Evolutionary conservation across 139 green algal species (phyloP), one percentile per base, ranked within the genome.

Genomic region (Chloropicon primus): DNA sequence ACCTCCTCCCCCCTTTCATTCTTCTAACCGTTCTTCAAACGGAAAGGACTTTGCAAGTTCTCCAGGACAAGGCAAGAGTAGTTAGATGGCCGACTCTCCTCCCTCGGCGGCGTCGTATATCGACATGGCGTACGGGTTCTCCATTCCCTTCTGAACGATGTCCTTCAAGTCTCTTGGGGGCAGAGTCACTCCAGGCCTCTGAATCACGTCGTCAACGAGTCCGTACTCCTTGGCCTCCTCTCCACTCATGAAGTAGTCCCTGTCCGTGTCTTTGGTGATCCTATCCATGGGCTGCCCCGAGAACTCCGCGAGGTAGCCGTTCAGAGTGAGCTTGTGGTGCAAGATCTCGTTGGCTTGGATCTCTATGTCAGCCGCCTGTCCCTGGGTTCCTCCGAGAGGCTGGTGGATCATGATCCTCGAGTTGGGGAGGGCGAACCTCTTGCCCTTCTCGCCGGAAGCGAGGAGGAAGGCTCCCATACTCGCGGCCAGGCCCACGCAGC

Each of bases 331-430:
- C 87, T 99, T 99, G 90, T 99, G 96, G 85, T 99, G 96, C 87
- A 99, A 82, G 80, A 99, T 99, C 87, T 99, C 96, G 79, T 99
- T 99, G 21, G 96, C 96, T 87, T 97, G 84, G 82, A 99, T 99
- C 87, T 99, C 96, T 82, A 99, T 98, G 81, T 99, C 95, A 27
- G 94, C 97, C 28, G 96, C 96, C 89, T 99, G 96, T 28, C 96
- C 96, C 88, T 97, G 93, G 1, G 96, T 94, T 26, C 96, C 96
- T 85, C 96, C 96, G 76, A 99, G 86, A 22, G 96, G 96, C 90
- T 99, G 96, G 84, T 99, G 96, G 81, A 99, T 99, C 96, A 99
- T 99, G 86, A 99, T 99, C 74, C 96, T 91, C 24, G 89, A 94
- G 90, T 99, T 98, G 79, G 94, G 86, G 76, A 99, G 87, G 25